Evolutionary conservation across 1,284 basidiomycete species (phyloP), one percentile per base, ranked within the genome.

Genomic region (Bondarzewia mesenterica): DNA sequence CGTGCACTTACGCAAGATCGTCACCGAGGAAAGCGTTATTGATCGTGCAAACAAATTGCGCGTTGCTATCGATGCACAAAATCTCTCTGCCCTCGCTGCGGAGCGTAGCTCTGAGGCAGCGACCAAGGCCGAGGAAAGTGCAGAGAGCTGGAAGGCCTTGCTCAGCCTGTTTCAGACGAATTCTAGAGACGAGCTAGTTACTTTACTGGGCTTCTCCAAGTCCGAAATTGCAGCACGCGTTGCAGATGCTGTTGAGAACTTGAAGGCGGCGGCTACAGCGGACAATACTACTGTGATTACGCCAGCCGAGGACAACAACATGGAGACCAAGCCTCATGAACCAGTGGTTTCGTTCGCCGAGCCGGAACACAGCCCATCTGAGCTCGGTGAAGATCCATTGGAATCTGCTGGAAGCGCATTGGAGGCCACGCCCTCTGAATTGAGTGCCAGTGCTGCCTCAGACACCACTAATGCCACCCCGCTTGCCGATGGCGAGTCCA

Each of bases 131-230:
- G 68, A 67, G 20, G 66, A 70, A 25, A 68, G 68, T 18, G 67
- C 69, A n/a, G 78, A 80, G 23, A 82, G 76, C 18, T 99, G 95
- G 95, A 94, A 89, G 62, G 88, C 93, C 3, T 70, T 97, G 18
- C 69, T 87, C 51, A 92, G 91, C 51, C 70, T 99, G 26, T 98
- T 97, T 79, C 81, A 82, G 54, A 84, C 93, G 0, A 80, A 94
- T 64, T 92, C 89, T 14, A 74, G 89, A 50, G 90, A 95, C 32
- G 93, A 98, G 65, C 76, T 99, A 10, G 85, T 99, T 42, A 85
- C 85, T 1, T 71, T 98, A 1, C 80, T 99, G 20, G 95, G 95
- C 1, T 98, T 96, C 66, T 93, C 90, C 8, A 95, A 95, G 66
- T 80, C 80, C 22, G 90, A 95, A 55, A 80, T 96, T 14, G 84